Evolutionary conservation across 228 moss, liverwort and hornwort genomes (phyloP), one percentile per base, ranked within the genome.

Genomic region (Sphagnum magellanicum): DNA sequence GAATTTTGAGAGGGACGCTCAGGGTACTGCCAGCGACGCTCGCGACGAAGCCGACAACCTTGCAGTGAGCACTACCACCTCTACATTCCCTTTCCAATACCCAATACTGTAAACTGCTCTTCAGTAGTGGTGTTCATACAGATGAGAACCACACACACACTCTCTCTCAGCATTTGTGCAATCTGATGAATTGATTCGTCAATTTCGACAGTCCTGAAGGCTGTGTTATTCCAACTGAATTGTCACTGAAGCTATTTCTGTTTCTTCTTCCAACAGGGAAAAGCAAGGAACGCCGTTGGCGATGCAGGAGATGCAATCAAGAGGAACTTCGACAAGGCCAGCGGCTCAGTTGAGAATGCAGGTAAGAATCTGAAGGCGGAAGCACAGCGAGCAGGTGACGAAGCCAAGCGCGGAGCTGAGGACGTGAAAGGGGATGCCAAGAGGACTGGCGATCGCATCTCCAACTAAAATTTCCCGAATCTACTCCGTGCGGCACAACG

Each of bases 1-100:
- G n/a, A 71, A 82, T 65, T 8, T 82, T 70, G 68, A 82, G 71
- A 71, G 79, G 0, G 71, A 66, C 46, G 71, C 59, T 1, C 70
- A 4, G 68, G 12, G 17, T 5, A 57, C 68, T 6, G 60, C 48
- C 62, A 70, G 71, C 15, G 68, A 82, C 7, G 73, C 68, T 0
- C 59, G 68, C 4, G 32, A 73, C 51, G 75, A 78, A 11, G 76
- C 73, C 6, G 57, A 78, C 46, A 66, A 65, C 32, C 58, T 82
- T 52, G 75, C 67, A 5, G 73, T 81, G 67, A 67, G 69, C 32
- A 32, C 32, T 32, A 32, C 32, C 1, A 32, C 32, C 1, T 32
- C 32, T 32, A 32, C 32, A 32, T 32, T 32, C 32, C 32, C 32
- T 32, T 32, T 32, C 1, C 32, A 2, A 32, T 32, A 32, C 32